Evolutionary conservation across 1,139 yeast species (phyloP), one percentile per base, ranked within the genome.

Genomic region (Wickerhamomyces sp.): DNA sequence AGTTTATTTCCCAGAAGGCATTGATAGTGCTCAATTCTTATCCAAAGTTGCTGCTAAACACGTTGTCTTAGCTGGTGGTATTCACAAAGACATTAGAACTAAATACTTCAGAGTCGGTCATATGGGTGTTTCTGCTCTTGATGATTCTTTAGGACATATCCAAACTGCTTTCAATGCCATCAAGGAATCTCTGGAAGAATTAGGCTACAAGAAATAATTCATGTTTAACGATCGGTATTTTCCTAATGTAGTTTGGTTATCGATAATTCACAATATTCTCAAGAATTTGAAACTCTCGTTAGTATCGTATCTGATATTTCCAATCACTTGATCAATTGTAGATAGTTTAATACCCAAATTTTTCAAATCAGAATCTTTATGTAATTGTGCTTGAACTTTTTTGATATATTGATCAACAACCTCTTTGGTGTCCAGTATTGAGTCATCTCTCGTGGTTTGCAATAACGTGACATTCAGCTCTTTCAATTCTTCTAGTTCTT

Each of bases 101-200:
- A 81, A 83, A 61, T 89, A 89, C 68, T 87, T 90, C 69, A 79
- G 97, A 65, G 81, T 90, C 45, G 97, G 97, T 25, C 97, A 90
- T 66, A 90, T 90, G 97, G 97, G 97, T 50, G 78, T 76, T 35
- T 65, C 79, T 41, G 75, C 74, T 3, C 68, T 74, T 36, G 64
- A 61, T 49, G 52, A 47, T 22, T 32, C 39, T 26, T 61, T 68
- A 47, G 59, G 60, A n/a, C 75, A 71, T 51, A 55, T 70, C 21
- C 67, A 65, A 36, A 54, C 55, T 32, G 68, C 68, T 25, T 61
- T 64, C 39, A 51, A 56, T 16, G 72, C 68, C 20, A 62, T 72
- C 39, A 63, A 65, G 43, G 63, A 58, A 17, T 50, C 72, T 10
- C 54, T 72, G 28, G 53, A 54, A 28, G 71, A 71, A 46, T 58